A percentile compares a stretch with the other conserved stretches of the same genome.
Evolutionary conservation across 768 basidiomycete species (phyloP).

Genomic region (Russula foetens): DNA sequence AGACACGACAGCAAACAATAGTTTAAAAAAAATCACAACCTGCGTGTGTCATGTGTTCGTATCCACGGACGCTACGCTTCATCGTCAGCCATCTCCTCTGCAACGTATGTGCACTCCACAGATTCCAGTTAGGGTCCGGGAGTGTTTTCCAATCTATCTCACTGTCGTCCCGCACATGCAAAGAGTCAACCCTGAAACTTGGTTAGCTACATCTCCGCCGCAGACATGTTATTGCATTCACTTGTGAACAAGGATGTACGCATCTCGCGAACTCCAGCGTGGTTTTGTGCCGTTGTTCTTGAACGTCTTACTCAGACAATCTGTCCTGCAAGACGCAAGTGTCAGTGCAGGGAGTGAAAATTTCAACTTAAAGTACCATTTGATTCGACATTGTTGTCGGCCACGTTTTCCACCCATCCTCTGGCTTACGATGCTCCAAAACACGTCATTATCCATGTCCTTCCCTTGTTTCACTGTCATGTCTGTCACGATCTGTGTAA

Average conservation of each 20-base stretch:
- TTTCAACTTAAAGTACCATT: constrained; percentile 48
- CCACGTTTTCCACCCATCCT: constrained; percentile 70
- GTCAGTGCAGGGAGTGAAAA: not conserved
- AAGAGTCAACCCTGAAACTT: constrained; percentile 52
- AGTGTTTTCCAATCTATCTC: constrained; percentile 83
- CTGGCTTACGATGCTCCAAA: constrained; percentile 72
- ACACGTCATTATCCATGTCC: constrained; percentile 69
- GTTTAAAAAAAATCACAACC: constrained; percentile 37
- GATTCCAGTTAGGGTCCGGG: constrained; percentile 67
- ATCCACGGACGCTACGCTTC: constrained; percentile 68
- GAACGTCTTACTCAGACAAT: constrained; percentile 59
- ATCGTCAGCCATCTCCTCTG: constrained; percentile 77
- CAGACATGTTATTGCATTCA: constrained; percentile 28
- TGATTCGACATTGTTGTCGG: constrained; percentile 79
- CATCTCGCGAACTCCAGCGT: constrained; percentile 70
- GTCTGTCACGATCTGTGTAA: constrained; percentile 66
- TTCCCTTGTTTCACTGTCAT: constrained; percentile 69
- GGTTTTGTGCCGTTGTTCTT: constrained; percentile 66
- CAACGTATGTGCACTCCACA: constrained; percentile 75
- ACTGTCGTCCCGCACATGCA: constrained; percentile 69
- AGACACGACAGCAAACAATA: not conserved
- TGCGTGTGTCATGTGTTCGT: constrained; percentile 73
- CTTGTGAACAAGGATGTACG: constrained; percentile 78
- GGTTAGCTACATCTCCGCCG: not conserved
- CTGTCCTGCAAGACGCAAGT: constrained; percentile 45